These are phyloP conservation scores for Lactarius psammicola DNA, from an alignment of 768 basidiomycete genomes.

Conservation along the genomic window DNA sequence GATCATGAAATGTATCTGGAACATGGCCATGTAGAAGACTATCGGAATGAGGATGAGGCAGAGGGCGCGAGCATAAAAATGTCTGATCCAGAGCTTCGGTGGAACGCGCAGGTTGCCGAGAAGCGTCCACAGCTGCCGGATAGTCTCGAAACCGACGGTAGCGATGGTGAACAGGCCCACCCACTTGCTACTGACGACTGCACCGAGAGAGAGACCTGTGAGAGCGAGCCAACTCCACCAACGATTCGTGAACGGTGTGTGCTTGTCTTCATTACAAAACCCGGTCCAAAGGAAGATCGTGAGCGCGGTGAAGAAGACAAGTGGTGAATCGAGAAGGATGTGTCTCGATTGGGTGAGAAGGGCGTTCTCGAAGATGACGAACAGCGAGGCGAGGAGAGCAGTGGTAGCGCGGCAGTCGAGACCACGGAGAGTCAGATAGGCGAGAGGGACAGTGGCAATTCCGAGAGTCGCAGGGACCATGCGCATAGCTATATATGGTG, in stretches of 20 bases:
- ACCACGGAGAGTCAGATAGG: constrained; percentile 91
- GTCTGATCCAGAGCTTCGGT: constrained; percentile 70
- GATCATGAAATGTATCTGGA: constrained; percentile 90
- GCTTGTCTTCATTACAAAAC: constrained; percentile 89
- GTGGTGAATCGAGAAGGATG: constrained; percentile 97
- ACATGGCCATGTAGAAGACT: constrained; percentile 95
- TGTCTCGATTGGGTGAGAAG: constrained; percentile 93
- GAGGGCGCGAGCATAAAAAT: constrained; percentile 86
- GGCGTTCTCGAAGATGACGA: constrained; percentile 96
- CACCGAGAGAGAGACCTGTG: constrained; percentile 87
- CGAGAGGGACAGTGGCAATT: constrained; percentile 81
- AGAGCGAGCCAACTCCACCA: constrained; percentile 96
- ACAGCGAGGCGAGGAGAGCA: constrained; percentile 83
- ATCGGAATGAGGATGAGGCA: constrained; percentile 86
- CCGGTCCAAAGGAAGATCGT: constrained; percentile 83
- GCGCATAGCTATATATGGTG: constrained; percentile 97
- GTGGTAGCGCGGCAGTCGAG: constrained; percentile 92
- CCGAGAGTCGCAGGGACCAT: constrained; percentile 91
- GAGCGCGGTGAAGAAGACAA: constrained; percentile 96
- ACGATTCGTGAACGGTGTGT: constrained; percentile 71
- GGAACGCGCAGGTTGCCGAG: constrained; percentile 84
- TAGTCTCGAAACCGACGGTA: constrained; percentile 81
- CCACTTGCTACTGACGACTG: constrained; percentile 95
- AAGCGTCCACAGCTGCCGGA: constrained; percentile 84
- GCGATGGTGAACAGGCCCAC: constrained; percentile 98